phyloP scores from a whole-genome alignment of 2,329 filamentous ascomycete genomes.

The Aureobasidium uvarum region DNA sequence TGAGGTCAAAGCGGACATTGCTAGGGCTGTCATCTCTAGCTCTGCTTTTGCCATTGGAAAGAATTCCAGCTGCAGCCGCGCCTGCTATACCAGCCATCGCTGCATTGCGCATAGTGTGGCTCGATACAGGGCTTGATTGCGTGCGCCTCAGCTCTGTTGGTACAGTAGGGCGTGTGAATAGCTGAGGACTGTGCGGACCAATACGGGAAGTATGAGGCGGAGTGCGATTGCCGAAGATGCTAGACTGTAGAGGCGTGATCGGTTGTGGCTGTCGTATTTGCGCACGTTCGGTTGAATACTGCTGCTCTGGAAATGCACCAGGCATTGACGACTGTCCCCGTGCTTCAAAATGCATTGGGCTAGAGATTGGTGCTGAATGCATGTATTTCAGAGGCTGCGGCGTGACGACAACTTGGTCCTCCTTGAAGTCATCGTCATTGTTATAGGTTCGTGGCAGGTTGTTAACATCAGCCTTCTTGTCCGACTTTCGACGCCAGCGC shows the following conservation, averaged over 20 bases:
- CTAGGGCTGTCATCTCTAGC: conserved; percentile 38
- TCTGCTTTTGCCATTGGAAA: conserved; percentile 34
- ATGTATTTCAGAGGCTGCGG: conserved; percentile 60
- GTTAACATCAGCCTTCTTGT: conserved; percentile 38
- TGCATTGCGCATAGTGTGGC: conserved; percentile 39
- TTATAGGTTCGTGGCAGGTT: not conserved
- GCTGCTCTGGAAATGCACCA: conserved; percentile 36
- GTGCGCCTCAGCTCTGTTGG: conserved; percentile 32
- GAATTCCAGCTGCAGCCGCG: conserved; percentile 39
- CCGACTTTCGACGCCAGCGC: conserved; percentile 56
- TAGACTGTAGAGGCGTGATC: conserved; percentile 60
- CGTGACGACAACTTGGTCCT: conserved; percentile 35
- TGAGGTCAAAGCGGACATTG: conserved; percentile 58
- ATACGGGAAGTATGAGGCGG: conserved; percentile 43
- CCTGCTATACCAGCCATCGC: conserved; percentile 47
- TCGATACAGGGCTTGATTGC: conserved; percentile 34
- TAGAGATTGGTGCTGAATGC: conserved; percentile 64
- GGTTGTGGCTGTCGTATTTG: conserved; percentile 85
- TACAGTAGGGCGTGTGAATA: conserved; percentile 37
- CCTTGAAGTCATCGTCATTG: not conserved
- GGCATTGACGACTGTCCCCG: conserved; percentile 35
- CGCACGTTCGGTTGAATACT: conserved; percentile 55
- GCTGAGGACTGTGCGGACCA: conserved; percentile 43
- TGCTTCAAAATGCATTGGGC: conserved; percentile 62
- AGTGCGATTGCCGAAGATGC: conserved; percentile 58